Evolutionary conservation across 805 yeast species (phyloP).

Genomic region (Blastobotrys americana): DNA sequence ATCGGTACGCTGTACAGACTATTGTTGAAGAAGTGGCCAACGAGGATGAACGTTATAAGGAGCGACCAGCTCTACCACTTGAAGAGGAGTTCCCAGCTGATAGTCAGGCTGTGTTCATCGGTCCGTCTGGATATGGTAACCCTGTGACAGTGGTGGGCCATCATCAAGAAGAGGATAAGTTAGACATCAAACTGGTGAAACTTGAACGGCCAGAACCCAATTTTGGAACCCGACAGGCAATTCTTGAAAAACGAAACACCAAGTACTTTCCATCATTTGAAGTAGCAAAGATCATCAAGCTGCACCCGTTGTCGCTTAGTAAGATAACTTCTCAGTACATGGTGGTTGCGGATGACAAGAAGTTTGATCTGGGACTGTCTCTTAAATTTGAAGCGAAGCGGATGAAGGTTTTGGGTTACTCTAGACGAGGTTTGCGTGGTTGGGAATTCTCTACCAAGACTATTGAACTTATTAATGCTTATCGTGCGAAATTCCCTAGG

Average conservation of each 20-base stretch:
- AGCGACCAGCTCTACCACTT: slow-evolving; percentile 68
- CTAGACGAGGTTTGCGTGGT: slow-evolving; percentile 52
- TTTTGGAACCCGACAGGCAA: slow-evolving; percentile 56
- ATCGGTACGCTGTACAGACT: slow-evolving; percentile 67
- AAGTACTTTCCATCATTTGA: slow-evolving; percentile 60
- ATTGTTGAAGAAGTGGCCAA: slow-evolving; percentile 68
- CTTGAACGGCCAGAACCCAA: slow-evolving; percentile 45
- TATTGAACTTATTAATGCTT: slow-evolving; percentile 54
- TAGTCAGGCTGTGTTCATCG: slow-evolving; percentile 67
- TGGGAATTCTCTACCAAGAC: slow-evolving; percentile 87
- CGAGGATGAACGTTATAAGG: slow-evolving; percentile 65
- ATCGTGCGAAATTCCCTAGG: slow-evolving; percentile 52
- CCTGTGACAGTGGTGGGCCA: slow-evolving; percentile 44
- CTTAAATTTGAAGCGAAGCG: slow-evolving; percentile 75
- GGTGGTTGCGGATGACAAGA: slow-evolving; percentile 48
- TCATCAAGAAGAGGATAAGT: slow-evolving; percentile 30
- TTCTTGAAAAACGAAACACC: slow-evolving; percentile 47
- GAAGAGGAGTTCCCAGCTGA: slow-evolving; percentile 75
- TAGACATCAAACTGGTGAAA: slow-evolving; percentile 25
- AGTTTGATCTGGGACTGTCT: slow-evolving; percentile 69
- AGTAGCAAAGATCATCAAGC: slow-evolving; percentile 48
- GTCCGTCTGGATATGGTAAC: slow-evolving; percentile 81
- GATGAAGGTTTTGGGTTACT: slow-evolving; percentile 81
- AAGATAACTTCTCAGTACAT: slow-evolving; percentile 68
- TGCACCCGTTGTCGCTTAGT: slow-evolving; percentile 63